Evolutionary conservation across 306 rosid species (phyloP), one percentile per base, ranked within the genome.

Genomic region (Hippophae gyantsensis): DNA sequence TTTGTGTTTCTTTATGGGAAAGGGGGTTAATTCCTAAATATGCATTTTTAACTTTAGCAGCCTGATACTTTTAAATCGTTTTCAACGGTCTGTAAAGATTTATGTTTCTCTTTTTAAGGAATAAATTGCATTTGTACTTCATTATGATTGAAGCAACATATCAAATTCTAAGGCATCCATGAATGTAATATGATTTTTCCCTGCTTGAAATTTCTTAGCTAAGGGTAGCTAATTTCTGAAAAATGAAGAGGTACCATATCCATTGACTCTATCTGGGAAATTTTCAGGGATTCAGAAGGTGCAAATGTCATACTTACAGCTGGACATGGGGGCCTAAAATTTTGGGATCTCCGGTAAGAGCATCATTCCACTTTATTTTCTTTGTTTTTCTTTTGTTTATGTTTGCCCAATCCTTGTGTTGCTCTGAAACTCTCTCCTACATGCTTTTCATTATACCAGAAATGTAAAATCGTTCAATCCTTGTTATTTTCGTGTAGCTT

Each of bases 341-440:
- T 92, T 74, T 92, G 99, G 99, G 99, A 88, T 75, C 69, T 92
- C 26, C 87, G 93, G 98, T 87, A 52, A 74, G 78, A 11, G 27
- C 27, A 46, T 68, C 42, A 42, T 32, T 32, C 50, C 38, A 32
- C 38, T 23, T 38, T 38, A 23, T 65, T 9, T 5, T 7, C 18
- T 48, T 42, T 13, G 38, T 12, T 26, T 60, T 61, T 7, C 49
- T 4, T 64, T 55, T 54, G 32, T 56, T 25, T 64, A 3, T 9
- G 5, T 62, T 62, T 32, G 4, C 38, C 38, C 5, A 32, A 32
- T 32, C 38, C 38, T 27, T 27, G 38, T 27, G 3, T 1, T 27
- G 38, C 38, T 27, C 38, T 27, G 38, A 27, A 27, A 27, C 38
- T 27, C 38, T 27, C 38, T 27, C 38, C 38, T 5, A 47, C 50